These are phyloP conservation scores for Skeletonema menzelii DNA, from an alignment of 108 stramenopile genomes.

Conservation along the genomic window DNA sequence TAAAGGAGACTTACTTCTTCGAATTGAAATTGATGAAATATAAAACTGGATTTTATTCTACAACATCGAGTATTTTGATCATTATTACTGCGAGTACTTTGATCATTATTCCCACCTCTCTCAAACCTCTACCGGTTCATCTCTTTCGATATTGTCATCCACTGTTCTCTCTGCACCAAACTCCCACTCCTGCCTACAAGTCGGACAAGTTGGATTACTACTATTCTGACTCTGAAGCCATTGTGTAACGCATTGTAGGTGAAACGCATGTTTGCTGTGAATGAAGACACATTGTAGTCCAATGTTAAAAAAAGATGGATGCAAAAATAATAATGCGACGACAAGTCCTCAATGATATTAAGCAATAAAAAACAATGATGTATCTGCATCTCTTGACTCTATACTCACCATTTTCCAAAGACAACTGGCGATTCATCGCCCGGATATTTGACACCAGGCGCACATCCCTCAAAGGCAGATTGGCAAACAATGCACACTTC, in stretches of 20 bases:
- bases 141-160: not conserved
- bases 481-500: conserved; percentile 94
- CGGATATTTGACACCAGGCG: conserved; percentile 86
- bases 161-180: conserved; percentile 56
- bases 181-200: conserved; percentile 89
- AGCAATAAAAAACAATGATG: too few relatives aligned
- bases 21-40: not conserved
- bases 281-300: conserved; percentile 70
- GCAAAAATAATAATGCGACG: not conserved
- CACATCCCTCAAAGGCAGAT: conserved; percentile 84
- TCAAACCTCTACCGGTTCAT: not conserved
- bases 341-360: too few relatives aligned
- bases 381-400: not conserved
- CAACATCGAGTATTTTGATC: too few relatives aligned
- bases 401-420: conserved; percentile 2
- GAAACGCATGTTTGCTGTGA: conserved; percentile 69
- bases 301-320: conserved; percentile 8
- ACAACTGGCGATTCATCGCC: conserved; percentile 92
- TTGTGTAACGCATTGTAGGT: conserved; percentile 82
- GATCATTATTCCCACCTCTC: not conserved
- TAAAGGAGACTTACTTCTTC: not conserved
- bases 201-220: conserved; percentile 62
- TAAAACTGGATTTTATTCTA: not conserved
- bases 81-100: too few relatives aligned
- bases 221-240: conserved; percentile 60